Base-by-base conservation (phyloP, 2,329 filamentous ascomycete genomes). In the Pseudogymnoascus sp. region DNA sequence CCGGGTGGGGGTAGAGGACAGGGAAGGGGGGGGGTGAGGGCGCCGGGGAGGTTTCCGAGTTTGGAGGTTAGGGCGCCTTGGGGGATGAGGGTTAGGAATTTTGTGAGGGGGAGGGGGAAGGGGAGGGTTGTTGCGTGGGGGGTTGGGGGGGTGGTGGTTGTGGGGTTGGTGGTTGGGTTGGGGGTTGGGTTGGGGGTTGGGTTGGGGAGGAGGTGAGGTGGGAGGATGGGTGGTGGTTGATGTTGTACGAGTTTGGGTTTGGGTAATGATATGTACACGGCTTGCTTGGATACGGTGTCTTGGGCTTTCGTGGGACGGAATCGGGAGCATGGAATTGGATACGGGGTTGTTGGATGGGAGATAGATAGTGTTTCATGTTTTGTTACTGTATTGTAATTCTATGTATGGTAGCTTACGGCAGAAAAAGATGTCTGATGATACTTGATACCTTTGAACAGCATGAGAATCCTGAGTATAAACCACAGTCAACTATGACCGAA, bases 1-100 rank as follows among this genome's bases (percentile, higher is more conserved):
- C 36, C 51, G 67, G 66, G 66, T 64, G 65, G 1, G 65, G 23
- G 23, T 23, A 23, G 23, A 4, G 23, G 23, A 23, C 23, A 23
- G 23, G 23, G 23, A 23, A 23, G 23, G 23, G 68, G 37, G 68
- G 67, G 8, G 8, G 51, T 10, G 51, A 36, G 6, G 36, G 4
- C 36, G 34, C 10, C 10, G 34, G 34, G 34, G 34, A 39, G 36
- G 36, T 39, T 39, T 14, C 36, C 36, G 36, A 39, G 36, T 39
- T 39, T 39, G 36, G 36, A 39, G 36, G 13, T 5, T 3, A 39
- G 36, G 36, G 36, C 36, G 36, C 36, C 36, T 4, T 39, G 36
- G 36, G 14, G 36, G 36, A 39, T 39, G 36, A 39, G 36, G 36
- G 36, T 39, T 14, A 14, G 36, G 36, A 39, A 39, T 39, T 39